A percentile compares a stretch with the other conserved stretches of the same genome.
phyloP scores from a whole-genome alignment of 345 rosid genomes.

The Syzygium grande region DNA sequence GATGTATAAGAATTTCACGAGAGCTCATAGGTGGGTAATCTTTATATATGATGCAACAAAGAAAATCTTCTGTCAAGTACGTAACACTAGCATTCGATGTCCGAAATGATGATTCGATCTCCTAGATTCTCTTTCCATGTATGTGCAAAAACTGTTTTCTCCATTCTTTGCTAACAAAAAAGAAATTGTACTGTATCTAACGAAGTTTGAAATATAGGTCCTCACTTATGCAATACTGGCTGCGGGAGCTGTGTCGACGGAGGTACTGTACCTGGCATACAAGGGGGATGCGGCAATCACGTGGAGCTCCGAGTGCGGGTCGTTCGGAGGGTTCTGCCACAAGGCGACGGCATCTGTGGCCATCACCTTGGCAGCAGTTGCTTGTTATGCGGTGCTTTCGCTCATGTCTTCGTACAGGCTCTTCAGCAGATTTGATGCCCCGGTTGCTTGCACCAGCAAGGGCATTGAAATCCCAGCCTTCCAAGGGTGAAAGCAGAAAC shows the following conservation, averaged over 20 bases:
- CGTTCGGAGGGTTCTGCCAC: slow-evolving; percentile 61
- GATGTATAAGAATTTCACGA: not conserved
- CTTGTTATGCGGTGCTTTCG: slow-evolving; percentile 45
- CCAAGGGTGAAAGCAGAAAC: slow-evolving; percentile 1
- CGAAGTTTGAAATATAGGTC: slow-evolving; percentile 14
- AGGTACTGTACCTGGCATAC: slow-evolving; percentile 64
- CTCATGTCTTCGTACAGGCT: slow-evolving; percentile 74
- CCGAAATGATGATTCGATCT: not conserved
- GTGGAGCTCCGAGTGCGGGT: slow-evolving; percentile 68
- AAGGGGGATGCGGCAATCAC: slow-evolving; percentile 58
- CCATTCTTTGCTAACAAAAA: not conserved
- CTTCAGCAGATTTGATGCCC: slow-evolving; percentile 65
- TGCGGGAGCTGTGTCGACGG: slow-evolving; percentile 62
- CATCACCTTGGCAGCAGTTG: slow-evolving; percentile 45
- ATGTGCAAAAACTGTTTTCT: not conserved
- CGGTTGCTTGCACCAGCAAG: slow-evolving; percentile 25
- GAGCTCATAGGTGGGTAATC: not conserved
- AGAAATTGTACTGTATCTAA: not conserved
- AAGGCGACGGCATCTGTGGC: slow-evolving; percentile 54
- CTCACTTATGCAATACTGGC: slow-evolving; percentile 60
- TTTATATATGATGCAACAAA: not conserved
- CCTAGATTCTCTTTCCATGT: not conserved
- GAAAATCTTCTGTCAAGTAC: not conserved
- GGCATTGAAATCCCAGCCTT: slow-evolving; percentile 30
- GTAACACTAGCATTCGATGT: not conserved